These are phyloP conservation scores for Pleomassaria siparia DNA, from an alignment of 2,329 filamentous ascomycete genomes.

Conservation along the genomic window DNA sequence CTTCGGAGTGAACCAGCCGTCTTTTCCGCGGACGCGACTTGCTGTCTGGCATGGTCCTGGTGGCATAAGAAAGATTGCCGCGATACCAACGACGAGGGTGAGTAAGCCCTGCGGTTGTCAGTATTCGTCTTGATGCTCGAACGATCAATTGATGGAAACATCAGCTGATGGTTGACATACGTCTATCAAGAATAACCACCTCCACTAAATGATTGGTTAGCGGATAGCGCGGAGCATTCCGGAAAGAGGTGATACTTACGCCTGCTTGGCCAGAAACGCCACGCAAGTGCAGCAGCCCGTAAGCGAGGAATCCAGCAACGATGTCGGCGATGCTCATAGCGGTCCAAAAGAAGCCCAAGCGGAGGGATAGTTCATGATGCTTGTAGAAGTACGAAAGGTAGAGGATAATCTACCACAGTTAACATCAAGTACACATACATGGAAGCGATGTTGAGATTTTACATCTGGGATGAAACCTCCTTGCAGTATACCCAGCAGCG, in stretches of 20 bases:
- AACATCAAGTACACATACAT: neutral
- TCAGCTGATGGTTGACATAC: neutral
- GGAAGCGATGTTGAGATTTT: neutral
- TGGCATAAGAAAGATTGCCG: constrained; percentile 33
- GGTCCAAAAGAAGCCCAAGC: constrained; percentile 47
- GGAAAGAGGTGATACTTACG: no score
- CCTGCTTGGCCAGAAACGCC: constrained; percentile 39
- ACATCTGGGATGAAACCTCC: constrained; percentile 60
- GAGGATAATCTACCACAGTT: constrained; percentile 3
- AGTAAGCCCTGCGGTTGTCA: constrained; percentile 14
- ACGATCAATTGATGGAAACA: neutral
- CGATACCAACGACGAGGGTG: constrained; percentile 21
- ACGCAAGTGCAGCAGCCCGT: constrained; percentile 42
- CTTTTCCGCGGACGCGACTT: constrained; percentile 21
- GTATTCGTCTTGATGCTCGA: neutral
- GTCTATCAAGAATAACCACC: constrained; percentile 51
- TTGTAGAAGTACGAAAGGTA: constrained; percentile 67
- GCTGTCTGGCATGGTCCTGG: constrained; percentile 60
- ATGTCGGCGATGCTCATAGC: constrained; percentile 35
- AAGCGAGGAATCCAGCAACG: constrained; percentile 38
- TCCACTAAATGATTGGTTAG: constrained; percentile 42
- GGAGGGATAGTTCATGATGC: constrained; percentile 41
- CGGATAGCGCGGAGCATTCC: no score
- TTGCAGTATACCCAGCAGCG: constrained; percentile 44
- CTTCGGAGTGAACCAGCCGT: constrained; percentile 65